Conservation (phyloP, 768 basidiomycete genomes). For the Lentinula sp. region DNA sequence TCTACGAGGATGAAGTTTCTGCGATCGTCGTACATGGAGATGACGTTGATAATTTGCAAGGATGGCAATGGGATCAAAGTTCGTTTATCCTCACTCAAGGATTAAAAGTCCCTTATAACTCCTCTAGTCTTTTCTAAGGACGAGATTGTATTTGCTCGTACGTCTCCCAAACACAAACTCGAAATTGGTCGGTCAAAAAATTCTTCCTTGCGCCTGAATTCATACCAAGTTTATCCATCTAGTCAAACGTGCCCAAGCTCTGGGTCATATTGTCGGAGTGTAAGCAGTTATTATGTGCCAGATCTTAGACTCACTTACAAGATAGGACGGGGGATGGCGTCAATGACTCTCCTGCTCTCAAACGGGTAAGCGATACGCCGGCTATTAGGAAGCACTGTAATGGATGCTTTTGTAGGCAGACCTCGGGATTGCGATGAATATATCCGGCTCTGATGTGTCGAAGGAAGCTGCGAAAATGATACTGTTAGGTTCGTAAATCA, state of each 20-base stretch:
- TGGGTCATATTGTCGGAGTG: conserved; percentile 71
- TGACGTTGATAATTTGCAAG: conserved; percentile 57
- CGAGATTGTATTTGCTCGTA: conserved; percentile 69
- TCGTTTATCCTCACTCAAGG: conserved; percentile 13
- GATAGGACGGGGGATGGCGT: conserved; percentile 65
- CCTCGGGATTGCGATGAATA: conserved; percentile 71
- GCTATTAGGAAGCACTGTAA: background rate
- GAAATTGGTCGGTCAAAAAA: conserved; percentile 48
- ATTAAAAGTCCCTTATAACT: background rate
- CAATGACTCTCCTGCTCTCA: conserved; percentile 67
- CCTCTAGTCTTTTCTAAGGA: conserved; percentile 54
- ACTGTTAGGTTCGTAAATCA: conserved; percentile 38
- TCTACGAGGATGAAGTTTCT: conserved; percentile 64
- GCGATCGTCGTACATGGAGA: conserved; percentile 68
- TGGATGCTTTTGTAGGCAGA: conserved; percentile 37
- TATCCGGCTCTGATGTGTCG: conserved; percentile 68
- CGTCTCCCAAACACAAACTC: conserved; percentile 68
- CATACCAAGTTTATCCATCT: background rate
- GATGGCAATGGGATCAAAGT: conserved; percentile 76
- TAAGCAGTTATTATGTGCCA: conserved; percentile 24
- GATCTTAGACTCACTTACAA: conserved; percentile 4
- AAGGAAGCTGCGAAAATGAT: conserved; percentile 77
- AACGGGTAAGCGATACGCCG: conserved; percentile 32
- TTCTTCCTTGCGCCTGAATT: too few species aligned
- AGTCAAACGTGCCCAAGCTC: conserved; percentile 68